A percentile compares a stretch with the other conserved stretches of the same genome.
phyloP scores from a whole-genome alignment of 2,329 filamentous ascomycete genomes.

The Penicillium sp. region DNA sequence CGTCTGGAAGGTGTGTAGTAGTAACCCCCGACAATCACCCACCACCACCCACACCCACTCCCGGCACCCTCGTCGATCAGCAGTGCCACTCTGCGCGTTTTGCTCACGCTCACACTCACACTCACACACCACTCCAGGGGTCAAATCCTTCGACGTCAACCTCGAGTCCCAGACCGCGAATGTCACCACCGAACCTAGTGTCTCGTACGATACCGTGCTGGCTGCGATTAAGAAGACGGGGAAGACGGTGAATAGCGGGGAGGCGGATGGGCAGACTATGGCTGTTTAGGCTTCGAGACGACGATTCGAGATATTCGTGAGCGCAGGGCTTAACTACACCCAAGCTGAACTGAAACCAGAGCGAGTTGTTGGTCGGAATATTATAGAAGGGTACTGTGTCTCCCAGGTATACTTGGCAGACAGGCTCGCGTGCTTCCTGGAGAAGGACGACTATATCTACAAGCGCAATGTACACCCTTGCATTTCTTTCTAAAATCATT shows the following conservation, averaged over 20 bases:
- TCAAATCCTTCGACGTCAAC: constrained; percentile 83
- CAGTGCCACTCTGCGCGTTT: not conserved
- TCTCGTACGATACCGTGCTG: constrained; percentile 79
- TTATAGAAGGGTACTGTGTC: not conserved
- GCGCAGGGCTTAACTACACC: not conserved
- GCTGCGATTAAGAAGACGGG: constrained; percentile 92
- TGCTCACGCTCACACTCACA: too few relatives aligned
- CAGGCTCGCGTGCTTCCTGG: not conserved
- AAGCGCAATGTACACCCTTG: not conserved
- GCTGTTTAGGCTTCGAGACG: constrained; percentile 30
- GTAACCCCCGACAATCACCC: not conserved
- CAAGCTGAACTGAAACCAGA: not conserved
- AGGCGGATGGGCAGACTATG: constrained; percentile 46
- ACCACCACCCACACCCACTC: not conserved
- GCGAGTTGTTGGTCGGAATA: not conserved
- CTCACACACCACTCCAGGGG: constrained; percentile 49
- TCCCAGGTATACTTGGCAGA: not conserved
- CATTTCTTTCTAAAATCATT: not conserved
- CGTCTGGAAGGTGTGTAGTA: constrained; percentile 75
- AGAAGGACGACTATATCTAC: not conserved
- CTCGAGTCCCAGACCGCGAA: constrained; percentile 83
- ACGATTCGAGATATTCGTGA: not conserved
- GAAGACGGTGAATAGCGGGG: constrained; percentile 76
- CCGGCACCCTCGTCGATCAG: not conserved
- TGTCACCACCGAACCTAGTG: constrained; percentile 67